These are phyloP conservation scores for Pezicula neosporulosa DNA, from an alignment of 2,329 filamentous ascomycete genomes.

Conservation along the genomic window DNA sequence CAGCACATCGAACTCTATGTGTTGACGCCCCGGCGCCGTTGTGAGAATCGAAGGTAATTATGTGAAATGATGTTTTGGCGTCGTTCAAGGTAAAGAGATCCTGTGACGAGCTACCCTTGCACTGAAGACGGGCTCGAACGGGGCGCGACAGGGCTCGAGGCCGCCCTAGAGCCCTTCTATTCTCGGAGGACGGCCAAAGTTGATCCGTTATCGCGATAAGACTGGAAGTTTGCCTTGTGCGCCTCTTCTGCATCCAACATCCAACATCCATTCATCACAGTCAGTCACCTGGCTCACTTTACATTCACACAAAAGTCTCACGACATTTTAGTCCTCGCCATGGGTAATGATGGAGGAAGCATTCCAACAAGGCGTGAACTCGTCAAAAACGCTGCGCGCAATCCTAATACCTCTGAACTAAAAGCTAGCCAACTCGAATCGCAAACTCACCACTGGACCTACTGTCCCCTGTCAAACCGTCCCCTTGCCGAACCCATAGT, in stretches of 20 bases:
- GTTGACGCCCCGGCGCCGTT: conserved; percentile 5
- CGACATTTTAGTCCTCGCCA: conserved; percentile 32
- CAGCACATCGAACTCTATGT: conserved; percentile 22
- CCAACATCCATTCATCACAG: no score
- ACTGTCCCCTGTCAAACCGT: conserved; percentile 80
- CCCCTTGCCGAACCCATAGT: conserved; percentile 67
- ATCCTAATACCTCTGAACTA: conserved; percentile 77
- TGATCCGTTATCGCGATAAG: no score
- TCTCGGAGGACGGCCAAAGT: no score
- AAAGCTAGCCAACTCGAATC: conserved; percentile 87
- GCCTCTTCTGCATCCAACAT: no score
- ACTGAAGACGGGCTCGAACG: no score
- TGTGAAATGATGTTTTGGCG: conserved; percentile 1
- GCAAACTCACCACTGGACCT: conserved; percentile 81
- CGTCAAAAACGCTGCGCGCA: conserved; percentile 86
- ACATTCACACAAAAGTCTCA: neutral
- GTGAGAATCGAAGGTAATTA: conserved; percentile 1
- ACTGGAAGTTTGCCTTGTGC: no score
- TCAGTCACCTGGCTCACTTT: neutral
- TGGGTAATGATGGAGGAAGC: conserved; percentile 98
- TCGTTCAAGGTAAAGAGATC: neutral
- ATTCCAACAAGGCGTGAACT: conserved; percentile 95
- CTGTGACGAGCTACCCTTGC: neutral
- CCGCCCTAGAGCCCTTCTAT: no score
- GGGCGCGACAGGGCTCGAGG: no score